phyloP scores from a whole-genome alignment of 2,329 filamentous ascomycete genomes.

The Fusarium vanettenii region DNA sequence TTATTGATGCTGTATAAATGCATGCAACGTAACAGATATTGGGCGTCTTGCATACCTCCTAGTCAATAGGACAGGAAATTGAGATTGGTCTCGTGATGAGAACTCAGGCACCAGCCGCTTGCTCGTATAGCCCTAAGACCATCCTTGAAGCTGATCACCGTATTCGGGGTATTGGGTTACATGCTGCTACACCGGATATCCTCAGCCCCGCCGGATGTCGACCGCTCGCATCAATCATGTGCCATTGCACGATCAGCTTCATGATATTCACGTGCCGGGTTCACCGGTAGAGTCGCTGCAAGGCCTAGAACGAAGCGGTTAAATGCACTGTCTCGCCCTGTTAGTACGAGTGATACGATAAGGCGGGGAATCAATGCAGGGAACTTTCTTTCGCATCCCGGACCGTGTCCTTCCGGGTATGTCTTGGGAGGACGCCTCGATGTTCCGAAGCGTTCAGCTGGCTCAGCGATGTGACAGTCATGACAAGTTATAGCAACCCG shows the following conservation, averaged over 20 bases:
- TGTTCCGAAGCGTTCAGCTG: neutral
- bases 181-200: neutral
- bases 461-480: rapidly evolving
- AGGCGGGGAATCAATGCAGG: neutral
- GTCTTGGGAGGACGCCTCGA: neutral
- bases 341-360: neutral
- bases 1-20: neutral
- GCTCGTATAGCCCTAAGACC: neutral
- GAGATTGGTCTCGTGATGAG: neutral
- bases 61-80: neutral
- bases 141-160: neutral
- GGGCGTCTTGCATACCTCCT: neutral
- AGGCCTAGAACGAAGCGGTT: neutral
- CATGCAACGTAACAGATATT: neutral
- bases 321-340: neutral
- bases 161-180: neutral
- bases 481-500: neutral
- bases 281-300: neutral
- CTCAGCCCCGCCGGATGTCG: neutral
- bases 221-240: neutral
- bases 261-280: neutral
- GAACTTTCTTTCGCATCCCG: neutral
- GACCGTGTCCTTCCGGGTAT: neutral
- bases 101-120: neutral
- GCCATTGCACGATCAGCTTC: neutral